Percentiles rank a stretch among this genome's conserved stretches.
phyloP scores from a whole-genome alignment of 1,284 basidiomycete genomes.

The Irpex sp. region DNA sequence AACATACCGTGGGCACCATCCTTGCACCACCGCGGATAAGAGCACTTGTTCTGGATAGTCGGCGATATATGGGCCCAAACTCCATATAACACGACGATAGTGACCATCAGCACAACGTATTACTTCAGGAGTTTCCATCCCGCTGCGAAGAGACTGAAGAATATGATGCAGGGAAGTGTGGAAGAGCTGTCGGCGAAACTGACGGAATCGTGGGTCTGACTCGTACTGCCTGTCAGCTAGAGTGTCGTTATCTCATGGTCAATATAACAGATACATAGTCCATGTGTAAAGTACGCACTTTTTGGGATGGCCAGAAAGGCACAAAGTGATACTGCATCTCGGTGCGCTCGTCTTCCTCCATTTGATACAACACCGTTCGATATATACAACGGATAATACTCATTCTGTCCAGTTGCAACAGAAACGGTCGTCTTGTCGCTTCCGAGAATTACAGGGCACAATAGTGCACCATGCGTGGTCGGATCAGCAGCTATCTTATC shows the following conservation, averaged over 20 bases:
- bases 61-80: not conserved
- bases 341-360: not conserved
- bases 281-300: not conserved
- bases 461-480: not conserved
- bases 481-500: not conserved
- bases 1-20: not conserved
- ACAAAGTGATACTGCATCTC: not conserved
- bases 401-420: not conserved
- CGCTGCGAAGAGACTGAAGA: not conserved
- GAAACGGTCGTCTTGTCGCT: not conserved
- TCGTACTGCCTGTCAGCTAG: not conserved
- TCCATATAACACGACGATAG: not conserved
- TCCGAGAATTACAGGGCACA: not conserved
- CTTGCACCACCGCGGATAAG: not conserved
- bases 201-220: not conserved
- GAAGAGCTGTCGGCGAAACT: not conserved
- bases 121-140: not conserved
- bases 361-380: not conserved
- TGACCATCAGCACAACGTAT: not conserved
- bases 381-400: not conserved
- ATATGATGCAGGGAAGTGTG: not conserved
- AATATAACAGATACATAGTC: not conserved
- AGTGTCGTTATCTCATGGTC: not conserved
- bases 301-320: not conserved
- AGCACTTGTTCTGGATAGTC: not conserved